A percentile compares a stretch with the other conserved stretches of the same genome.
Conservation (phyloP, 192 early-diverging fungal genomes). For the Pilobolus umbonatus region DNA sequence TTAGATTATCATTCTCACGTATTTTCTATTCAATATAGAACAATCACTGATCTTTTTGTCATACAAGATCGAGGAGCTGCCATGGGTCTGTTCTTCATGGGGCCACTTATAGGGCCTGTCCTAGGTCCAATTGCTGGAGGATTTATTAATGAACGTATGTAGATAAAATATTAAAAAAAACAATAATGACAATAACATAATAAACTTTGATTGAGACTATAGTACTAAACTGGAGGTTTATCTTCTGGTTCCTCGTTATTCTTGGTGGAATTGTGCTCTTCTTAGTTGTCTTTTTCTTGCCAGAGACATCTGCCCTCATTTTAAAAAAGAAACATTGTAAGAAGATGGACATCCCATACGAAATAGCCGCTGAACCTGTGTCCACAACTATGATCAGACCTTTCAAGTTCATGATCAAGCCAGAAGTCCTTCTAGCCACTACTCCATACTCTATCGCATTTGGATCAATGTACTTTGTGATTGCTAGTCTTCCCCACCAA, state of each 20-base stretch:
- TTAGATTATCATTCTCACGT: not conserved
- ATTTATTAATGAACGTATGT: slow-evolving; percentile 32
- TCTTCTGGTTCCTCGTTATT: slow-evolving; percentile 55
- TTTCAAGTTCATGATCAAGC: slow-evolving; percentile 17
- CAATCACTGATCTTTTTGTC: slow-evolving; percentile 37
- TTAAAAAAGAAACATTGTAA: slow-evolving; percentile 1
- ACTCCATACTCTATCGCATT: slow-evolving; percentile 23
- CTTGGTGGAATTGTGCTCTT: slow-evolving; percentile 47
- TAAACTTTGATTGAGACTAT: not conserved
- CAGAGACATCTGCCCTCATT: slow-evolving; percentile 45
- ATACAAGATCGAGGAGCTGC: slow-evolving; percentile 34
- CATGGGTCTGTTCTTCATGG: slow-evolving; percentile 39
- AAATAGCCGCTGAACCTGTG: not conserved
- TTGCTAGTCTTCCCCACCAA: slow-evolving; percentile 24
- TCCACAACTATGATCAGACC: slow-evolving; percentile 16
- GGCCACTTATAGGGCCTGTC: slow-evolving; percentile 34
- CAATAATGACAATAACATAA: not conserved
- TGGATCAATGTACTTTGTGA: slow-evolving; percentile 37
- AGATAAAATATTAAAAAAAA: not conserved
- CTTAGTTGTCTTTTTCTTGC: slow-evolving; percentile 50
- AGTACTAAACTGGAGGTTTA: slow-evolving; percentile 31
- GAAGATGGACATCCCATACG: not conserved
- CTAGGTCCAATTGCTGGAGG: slow-evolving; percentile 42
- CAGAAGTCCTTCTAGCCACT: slow-evolving; percentile 14
- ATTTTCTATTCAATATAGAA: slow-evolving; percentile 15